Percentiles rank a stretch among this genome's conserved stretches.
Evolutionary conservation across 2,329 filamentous ascomycete genomes (phyloP).

Genomic region (Seiridium cupressi): DNA sequence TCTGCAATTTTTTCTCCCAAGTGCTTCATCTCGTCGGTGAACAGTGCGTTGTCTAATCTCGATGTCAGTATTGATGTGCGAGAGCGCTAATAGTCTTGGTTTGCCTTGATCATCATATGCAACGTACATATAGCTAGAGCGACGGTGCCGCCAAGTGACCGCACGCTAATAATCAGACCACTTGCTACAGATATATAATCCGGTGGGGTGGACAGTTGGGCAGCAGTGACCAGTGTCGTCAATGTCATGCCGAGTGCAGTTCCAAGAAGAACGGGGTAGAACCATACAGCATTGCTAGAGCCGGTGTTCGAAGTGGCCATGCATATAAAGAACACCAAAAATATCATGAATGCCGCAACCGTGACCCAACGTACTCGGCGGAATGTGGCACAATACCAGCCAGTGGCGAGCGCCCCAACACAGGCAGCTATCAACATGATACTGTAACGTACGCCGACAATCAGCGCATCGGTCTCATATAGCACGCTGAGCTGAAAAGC

Average conservation of each 20-base stretch:
- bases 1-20: slow-evolving; percentile 28
- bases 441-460: slow-evolving; percentile 30
- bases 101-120: not conserved
- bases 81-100: not conserved
- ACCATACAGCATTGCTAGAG: slow-evolving; percentile 29
- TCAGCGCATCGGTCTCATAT: slow-evolving; percentile 33
- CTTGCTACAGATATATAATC: slow-evolving; percentile 30
- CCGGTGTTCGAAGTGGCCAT: slow-evolving; percentile 31
- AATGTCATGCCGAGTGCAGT: slow-evolving; percentile 32
- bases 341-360: slow-evolving; percentile 22
- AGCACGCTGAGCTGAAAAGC: slow-evolving; percentile 33
- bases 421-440: slow-evolving; percentile 30
- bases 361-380: slow-evolving; percentile 25
- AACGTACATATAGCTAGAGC: slow-evolving; percentile 40
- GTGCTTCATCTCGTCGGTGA: slow-evolving; percentile 21
- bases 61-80: not conserved
- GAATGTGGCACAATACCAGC: slow-evolving; percentile 26
- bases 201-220: slow-evolving; percentile 34
- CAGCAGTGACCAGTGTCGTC: slow-evolving; percentile 32
- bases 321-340: slow-evolving; percentile 30
- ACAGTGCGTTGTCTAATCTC: slow-evolving; percentile 20
- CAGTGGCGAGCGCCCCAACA: slow-evolving; percentile 26
- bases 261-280: slow-evolving; percentile 34
- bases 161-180: slow-evolving; percentile 32
- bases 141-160: slow-evolving; percentile 45